A percentile compares a stretch with the other conserved stretches of the same genome.
phyloP scores from a whole-genome alignment of 2,329 filamentous ascomycete genomes.

The Exophiala dermatitidis region DNA sequence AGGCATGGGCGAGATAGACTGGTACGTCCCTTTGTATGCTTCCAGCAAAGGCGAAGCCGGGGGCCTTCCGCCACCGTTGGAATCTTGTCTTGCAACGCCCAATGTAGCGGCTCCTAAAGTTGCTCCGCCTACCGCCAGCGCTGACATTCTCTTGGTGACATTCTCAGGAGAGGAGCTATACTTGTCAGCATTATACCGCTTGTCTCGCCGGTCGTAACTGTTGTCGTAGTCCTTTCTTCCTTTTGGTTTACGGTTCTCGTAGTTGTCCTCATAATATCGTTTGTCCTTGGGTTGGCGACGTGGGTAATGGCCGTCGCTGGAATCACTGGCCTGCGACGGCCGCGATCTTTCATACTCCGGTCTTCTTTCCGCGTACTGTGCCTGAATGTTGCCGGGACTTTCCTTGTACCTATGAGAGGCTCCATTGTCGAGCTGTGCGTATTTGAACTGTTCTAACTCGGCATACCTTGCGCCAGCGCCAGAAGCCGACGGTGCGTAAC shows the following conservation, averaged over 20 bases:
- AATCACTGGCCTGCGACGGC: constrained; percentile 22
- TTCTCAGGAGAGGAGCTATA: constrained; percentile 17
- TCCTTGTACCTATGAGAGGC: constrained; percentile 32
- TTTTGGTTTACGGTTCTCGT: constrained; percentile 19
- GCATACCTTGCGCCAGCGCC: constrained; percentile 21
- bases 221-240: constrained; percentile 18
- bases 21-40: constrained; percentile 88
- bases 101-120: constrained; percentile 37
- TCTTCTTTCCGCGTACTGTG: constrained; percentile 11
- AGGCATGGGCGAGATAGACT: constrained; percentile 90
- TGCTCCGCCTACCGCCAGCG: constrained; percentile 29
- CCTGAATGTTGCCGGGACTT: constrained; percentile 3
- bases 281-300: constrained; percentile 4
- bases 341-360: constrained; percentile 15
- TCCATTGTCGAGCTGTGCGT: constrained; percentile 31
- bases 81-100: constrained; percentile 30
- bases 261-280: constrained; percentile 1
- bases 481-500: constrained; percentile 34
- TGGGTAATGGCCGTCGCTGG: constrained; percentile 10
- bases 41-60: constrained; percentile 82
- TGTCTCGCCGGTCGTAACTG: background rate
- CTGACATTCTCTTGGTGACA: constrained; percentile 24
- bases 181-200: constrained; percentile 12
- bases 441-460: constrained; percentile 32
- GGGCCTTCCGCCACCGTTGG: constrained; percentile 40